Evolutionary conservation across 2,329 filamentous ascomycete genomes (phyloP), one percentile per base, ranked within the genome.

Genomic region (Clonostachys byssicola): DNA sequence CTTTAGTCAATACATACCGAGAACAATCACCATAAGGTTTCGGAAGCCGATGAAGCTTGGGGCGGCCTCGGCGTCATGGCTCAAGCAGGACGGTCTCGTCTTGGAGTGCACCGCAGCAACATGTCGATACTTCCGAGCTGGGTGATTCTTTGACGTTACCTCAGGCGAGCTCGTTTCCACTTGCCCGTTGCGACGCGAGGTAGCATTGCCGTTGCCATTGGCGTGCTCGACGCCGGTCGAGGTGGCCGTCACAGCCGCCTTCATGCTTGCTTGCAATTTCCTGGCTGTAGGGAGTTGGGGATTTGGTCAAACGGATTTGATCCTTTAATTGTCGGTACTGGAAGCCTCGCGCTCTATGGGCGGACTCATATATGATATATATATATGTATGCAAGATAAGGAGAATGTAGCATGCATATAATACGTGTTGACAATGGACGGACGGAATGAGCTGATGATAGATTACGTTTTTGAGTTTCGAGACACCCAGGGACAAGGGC

Each of bases 31-130:
- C 89, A 96, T 96, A 52, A 99, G 78, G 63, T 99, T 99, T 50
- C 92, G 79, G 63, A 99, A 97, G 1, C 94, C 94, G 14, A 96
- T 71, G 62, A 96, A 97, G 64, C 89, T 96, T 18, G 92, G 89
- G 3, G 84, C 74, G 12, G 72, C 73, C 42, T 80, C 70, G 3
- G 89, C 81, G 63, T 97, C 94, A 59, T 92, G 87, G 68, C 90
- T 96, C 43, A 97, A 75, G 58, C 88, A 91, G 20, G 92, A 96
- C 8, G 87, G 82, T 49, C 83, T 81, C 36, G 78, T 68, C 56
- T 79, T 64, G 8, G 84, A 83, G 67, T 99, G 94, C 35, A 95
- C 83, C 34, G 92, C 92, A 49, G 88, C 89, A 52, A 95, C 84
- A 80, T 99, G 94, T 55, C 90, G 88, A 72, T 97, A 97, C 65